Percentiles rank a stretch among this genome's conserved stretches.
phyloP scores from a whole-genome alignment of 768 basidiomycete species.

The Cantharellus anzutake region DNA sequence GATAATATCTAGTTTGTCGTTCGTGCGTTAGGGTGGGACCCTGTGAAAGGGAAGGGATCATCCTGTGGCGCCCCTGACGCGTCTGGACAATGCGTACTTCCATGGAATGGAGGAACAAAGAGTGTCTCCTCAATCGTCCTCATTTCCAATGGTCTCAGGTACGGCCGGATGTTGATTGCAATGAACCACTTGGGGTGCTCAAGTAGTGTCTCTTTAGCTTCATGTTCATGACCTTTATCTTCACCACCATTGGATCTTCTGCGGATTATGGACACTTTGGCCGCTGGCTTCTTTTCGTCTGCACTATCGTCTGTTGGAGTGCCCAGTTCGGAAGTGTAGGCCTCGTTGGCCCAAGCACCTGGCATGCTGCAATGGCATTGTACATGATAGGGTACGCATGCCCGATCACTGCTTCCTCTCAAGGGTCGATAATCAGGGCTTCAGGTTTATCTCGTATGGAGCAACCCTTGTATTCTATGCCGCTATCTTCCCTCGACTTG shows the following conservation, averaged over 20 bases:
- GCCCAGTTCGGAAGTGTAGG: constrained; percentile 63
- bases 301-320: constrained; percentile 63
- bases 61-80: constrained; percentile 37
- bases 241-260: constrained; percentile 55
- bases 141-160: constrained; percentile 55
- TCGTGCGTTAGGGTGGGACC: constrained; percentile 35
- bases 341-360: constrained; percentile 38
- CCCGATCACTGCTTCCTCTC: not conserved
- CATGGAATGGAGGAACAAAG: constrained; percentile 57
- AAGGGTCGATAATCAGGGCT: not conserved
- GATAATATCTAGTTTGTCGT: not conserved
- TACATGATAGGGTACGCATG: constrained; percentile 53
- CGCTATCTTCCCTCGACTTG: constrained; percentile 61
- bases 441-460: constrained; percentile 22
- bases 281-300: constrained; percentile 51
- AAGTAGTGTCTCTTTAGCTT: not conserved
- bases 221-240: constrained; percentile 59
- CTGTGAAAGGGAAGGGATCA: constrained; percentile 45
- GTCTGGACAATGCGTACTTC: constrained; percentile 59
- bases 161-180: constrained; percentile 20
- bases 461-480: constrained; percentile 69
- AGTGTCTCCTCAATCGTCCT: constrained; percentile 59
- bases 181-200: constrained; percentile 18
- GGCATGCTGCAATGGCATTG: constrained; percentile 58
- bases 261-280: constrained; percentile 63